Evolutionary conservation across 164 flowering plant genomes (phyloP).

Genomic region (Piper betle): DNA sequence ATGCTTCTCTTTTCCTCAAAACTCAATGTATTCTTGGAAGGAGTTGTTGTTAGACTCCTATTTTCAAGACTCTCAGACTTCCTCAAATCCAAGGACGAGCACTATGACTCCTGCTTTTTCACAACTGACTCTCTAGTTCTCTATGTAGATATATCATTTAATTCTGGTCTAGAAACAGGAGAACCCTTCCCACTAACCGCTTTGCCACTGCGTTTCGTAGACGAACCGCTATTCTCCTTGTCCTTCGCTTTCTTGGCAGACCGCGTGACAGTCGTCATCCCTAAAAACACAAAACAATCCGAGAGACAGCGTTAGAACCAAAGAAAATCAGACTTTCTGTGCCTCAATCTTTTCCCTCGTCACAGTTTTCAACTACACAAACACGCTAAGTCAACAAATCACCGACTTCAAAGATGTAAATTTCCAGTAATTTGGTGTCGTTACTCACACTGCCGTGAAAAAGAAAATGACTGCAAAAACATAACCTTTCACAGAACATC

Average conservation of each 20-base stretch:
- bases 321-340: too few species aligned
- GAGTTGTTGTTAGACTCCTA: conserved; percentile 11
- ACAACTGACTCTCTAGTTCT: conserved; percentile 39
- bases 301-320: too few species aligned
- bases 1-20: conserved; percentile 22
- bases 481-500: too few species aligned
- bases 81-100: conserved; percentile 18
- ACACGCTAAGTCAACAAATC: too few species aligned
- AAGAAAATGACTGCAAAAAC: too few species aligned
- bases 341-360: too few species aligned
- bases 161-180: conserved; percentile 10
- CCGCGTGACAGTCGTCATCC: conserved; percentile 14
- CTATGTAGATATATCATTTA: conserved; percentile 16
- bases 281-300: too few species aligned
- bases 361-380: too few species aligned
- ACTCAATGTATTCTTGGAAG: conserved; percentile 22
- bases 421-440: too few species aligned
- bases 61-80: conserved; percentile 41
- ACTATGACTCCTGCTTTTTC: conserved; percentile 15
- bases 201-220: conserved; percentile 9
- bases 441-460: too few species aligned
- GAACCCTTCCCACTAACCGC: conserved; percentile 4
- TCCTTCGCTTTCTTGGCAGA: conserved; percentile 12
- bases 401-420: too few species aligned
- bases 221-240: conserved; percentile 7